Evolutionary conservation across 768 basidiomycete genomes (phyloP).

Genomic region (Tephrocybe rancida): DNA sequence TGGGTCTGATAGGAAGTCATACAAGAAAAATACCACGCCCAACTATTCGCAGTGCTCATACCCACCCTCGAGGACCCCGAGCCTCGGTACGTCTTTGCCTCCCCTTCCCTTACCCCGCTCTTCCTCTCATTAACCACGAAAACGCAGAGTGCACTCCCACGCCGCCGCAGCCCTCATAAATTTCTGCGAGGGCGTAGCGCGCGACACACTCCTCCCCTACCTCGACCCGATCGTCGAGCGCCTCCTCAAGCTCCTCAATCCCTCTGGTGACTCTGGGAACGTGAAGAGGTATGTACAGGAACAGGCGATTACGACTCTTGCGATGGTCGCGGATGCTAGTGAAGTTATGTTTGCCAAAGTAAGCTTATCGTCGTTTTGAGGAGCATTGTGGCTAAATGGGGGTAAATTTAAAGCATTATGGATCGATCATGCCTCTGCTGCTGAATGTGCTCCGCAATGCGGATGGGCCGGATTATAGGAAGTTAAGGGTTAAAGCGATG

Average conservation of each 20-base stretch:
- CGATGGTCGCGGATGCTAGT: slow-evolving; percentile 88
- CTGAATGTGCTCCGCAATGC: slow-evolving; percentile 76
- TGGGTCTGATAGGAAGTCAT: slow-evolving; percentile 81
- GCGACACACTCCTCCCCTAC: slow-evolving; percentile 72
- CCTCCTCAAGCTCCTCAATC: slow-evolving; percentile 66
- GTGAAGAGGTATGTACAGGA: slow-evolving; percentile 75
- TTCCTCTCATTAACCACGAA: not conserved
- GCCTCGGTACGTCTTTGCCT: slow-evolving; percentile 50
- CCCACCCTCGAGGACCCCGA: slow-evolving; percentile 77
- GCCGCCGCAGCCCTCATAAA: slow-evolving; percentile 89
- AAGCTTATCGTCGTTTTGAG: slow-evolving; percentile 11
- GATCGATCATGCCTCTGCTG: slow-evolving; percentile 79
- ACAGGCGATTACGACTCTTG: slow-evolving; percentile 84
- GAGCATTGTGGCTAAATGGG: not conserved
- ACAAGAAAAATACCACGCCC: slow-evolving; percentile 69
- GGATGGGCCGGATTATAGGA: slow-evolving; percentile 64
- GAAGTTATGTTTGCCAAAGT: slow-evolving; percentile 79
- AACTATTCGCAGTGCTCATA: slow-evolving; percentile 71
- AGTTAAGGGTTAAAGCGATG: slow-evolving; percentile 83
- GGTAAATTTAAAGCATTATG: slow-evolving; percentile 56
- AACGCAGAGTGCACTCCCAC: slow-evolving; percentile 71
- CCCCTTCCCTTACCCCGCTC: not conserved
- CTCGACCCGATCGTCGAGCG: slow-evolving; percentile 81
- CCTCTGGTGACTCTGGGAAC: slow-evolving; percentile 42
- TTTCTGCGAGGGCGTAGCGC: slow-evolving; percentile 86